A percentile compares a stretch with the other conserved stretches of the same genome.
These are phyloP conservation scores for Tranzscheliella williamsii DNA, from an alignment of 1,284 basidiomycete species.

Conservation along the genomic window DNA sequence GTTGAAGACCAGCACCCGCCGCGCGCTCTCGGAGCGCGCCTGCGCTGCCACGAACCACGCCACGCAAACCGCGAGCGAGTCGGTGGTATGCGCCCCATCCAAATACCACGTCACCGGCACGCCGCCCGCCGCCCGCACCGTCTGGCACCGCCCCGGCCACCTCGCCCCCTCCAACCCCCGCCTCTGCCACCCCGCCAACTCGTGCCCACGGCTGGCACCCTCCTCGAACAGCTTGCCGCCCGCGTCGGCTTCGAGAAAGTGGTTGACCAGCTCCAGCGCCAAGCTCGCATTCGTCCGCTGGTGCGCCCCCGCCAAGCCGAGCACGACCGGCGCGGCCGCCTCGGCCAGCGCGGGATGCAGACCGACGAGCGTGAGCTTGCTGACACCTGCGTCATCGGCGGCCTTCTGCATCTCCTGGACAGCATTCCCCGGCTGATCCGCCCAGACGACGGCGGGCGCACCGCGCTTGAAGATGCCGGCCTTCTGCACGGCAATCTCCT, in stretches of 20 bases:
- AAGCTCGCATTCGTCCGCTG: conserved; percentile 88
- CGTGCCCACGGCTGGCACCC: conserved; percentile 1
- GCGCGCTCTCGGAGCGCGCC: conserved; percentile 59
- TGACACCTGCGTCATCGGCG: conserved; percentile 69
- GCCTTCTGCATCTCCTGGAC: conserved; percentile 71
- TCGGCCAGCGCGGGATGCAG: conserved; percentile 23
- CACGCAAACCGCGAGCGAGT: conserved; percentile 83
- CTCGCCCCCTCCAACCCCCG: conserved; percentile 72
- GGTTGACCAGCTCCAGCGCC: conserved; percentile 75
- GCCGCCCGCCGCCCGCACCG: conserved; percentile 66
- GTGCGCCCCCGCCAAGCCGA: conserved; percentile 84
- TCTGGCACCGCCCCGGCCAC: conserved; percentile 98
- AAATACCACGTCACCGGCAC: conserved; percentile 76
- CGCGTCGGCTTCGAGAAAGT: conserved; percentile 69
- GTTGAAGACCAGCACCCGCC: conserved; percentile 80
- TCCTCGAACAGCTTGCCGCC: conserved; percentile 32
- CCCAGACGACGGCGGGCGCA: conserved; percentile 81
- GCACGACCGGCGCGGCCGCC: conserved; percentile 4
- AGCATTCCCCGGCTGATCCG: conserved; percentile 77
- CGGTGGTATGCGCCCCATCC: conserved; percentile 93
- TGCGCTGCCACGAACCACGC: conserved; percentile 70
- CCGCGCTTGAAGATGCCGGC: conserved; percentile 93
- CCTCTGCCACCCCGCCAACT: conserved; percentile 63
- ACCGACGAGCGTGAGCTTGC: conserved; percentile 17
- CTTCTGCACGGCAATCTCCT: conserved; percentile 92